Base-by-base conservation (phyloP, 257 asterid species). In the Ilex asprella region DNA sequence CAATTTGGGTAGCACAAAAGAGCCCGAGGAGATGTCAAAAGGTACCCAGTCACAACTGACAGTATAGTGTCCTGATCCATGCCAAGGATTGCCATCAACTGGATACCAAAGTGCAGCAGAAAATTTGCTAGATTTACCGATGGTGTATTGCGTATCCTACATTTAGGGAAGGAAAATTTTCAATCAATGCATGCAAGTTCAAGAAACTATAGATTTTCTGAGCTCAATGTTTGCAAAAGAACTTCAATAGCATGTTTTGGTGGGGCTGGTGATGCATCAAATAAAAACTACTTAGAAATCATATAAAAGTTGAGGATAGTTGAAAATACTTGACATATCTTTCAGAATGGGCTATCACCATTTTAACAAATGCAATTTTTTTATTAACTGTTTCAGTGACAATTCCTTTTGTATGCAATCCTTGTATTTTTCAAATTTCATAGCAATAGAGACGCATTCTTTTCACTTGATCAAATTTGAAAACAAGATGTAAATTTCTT, bases 61-160 rank as follows among this genome's bases (percentile, higher is more conserved):
- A 0, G 95, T 73, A 60, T 84, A 88, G 70, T 88, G 96, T 15
- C 64, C 88, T 12, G 90, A 82, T 54, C 92, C 90, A 3, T 84
- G 95, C 96, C 96, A 88, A 15, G 95, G 82, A 30, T 77, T 77
- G 47, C 92, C 95, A 55, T 82, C 88, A 49, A 41, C 61, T 1
- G 92, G 95, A 62, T 81, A 83, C 96, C 95, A 88, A 59, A 83
- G 74, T 1, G 95, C 95, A 41, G 86, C 90, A 0, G 90, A 84
- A 62, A 88, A 86, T 61, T 82, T 86, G 83, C 96, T 84, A 3
- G 79, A 29, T 66, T 75, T 74, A 12, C 96, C 93, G 5, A 88
- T 81, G 12, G 76, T 83, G 77, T 86, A 88, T 58, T 88, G 96
- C 41, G 77, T 85, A 68, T 88, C 96, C 96, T 88, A 73, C 78